Evolutionary conservation across 2,329 filamentous ascomycete species (phyloP).

Genomic region (Fusarium tanahbumbuense): DNA sequence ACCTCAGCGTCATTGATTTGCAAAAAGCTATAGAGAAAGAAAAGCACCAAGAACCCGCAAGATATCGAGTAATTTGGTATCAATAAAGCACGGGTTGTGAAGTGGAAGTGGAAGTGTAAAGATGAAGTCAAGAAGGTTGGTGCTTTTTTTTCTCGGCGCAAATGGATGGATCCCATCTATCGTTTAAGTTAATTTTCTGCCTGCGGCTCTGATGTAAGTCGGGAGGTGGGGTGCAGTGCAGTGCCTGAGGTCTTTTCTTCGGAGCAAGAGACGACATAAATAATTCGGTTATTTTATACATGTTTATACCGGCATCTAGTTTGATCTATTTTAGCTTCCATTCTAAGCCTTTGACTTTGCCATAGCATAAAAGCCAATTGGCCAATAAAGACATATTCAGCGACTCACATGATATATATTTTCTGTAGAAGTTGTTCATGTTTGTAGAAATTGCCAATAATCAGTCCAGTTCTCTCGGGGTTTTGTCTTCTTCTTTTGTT

Average conservation of each 20-base stretch:
- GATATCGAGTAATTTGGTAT: neutral
- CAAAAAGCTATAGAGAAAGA: conserved; percentile 24
- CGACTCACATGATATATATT: neutral
- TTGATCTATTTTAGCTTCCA: neutral
- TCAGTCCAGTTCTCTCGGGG: neutral
- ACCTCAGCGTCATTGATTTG: conserved; percentile 71
- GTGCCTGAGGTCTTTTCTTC: conserved; percentile 34
- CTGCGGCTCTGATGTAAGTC: conserved; percentile 44
- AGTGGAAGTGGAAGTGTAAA: conserved; percentile 2
- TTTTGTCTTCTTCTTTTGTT: too few species aligned
- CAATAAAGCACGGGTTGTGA: conserved; percentile 4
- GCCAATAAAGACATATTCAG: neutral
- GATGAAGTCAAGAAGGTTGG: conserved; percentile 31
- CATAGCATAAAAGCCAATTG: neutral
- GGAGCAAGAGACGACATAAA: neutral
- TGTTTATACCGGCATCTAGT: neutral
- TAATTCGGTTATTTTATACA: neutral
- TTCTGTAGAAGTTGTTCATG: neutral
- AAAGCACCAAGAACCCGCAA: conserved; percentile 1
- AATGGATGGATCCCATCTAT: conserved; percentile 31
- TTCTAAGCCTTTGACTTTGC: neutral
- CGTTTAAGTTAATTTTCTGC: conserved; percentile 43
- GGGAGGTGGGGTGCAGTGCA: conserved; percentile 39
- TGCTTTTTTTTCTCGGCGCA: conserved; percentile 40
- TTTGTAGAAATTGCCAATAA: neutral